phyloP scores from a whole-genome alignment of 2,329 filamentous ascomycete genomes.

The Cytospora piceae region DNA sequence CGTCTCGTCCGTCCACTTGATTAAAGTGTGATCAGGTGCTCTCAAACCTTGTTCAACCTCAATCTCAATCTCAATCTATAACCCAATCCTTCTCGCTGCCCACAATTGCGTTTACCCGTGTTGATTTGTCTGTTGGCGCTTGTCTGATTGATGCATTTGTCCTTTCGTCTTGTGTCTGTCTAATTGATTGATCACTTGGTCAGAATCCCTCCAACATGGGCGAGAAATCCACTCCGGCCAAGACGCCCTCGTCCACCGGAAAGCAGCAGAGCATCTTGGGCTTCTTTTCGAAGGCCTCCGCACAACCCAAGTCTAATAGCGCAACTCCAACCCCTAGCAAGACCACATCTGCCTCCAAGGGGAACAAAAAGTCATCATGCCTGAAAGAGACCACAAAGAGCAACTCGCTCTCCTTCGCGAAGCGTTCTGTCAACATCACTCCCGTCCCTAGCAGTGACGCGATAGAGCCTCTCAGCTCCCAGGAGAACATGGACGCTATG shows the following conservation, averaged over 20 bases:
- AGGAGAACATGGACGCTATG: slow-evolving; percentile 61
- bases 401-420: slow-evolving; percentile 45
- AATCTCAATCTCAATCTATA: background rate
- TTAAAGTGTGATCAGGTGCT: background rate
- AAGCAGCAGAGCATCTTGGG: slow-evolving; percentile 76
- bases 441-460: slow-evolving; percentile 83
- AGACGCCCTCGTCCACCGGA: slow-evolving; percentile 45
- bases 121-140: slow-evolving; percentile 2
- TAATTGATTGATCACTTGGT: slow-evolving; percentile 19
- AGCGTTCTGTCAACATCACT: slow-evolving; percentile 58
- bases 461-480: slow-evolving; percentile 67
- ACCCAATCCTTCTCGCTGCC: background rate
- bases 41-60: background rate
- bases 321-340: slow-evolving; percentile 35
- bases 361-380: slow-evolving; percentile 40
- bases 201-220: slow-evolving; percentile 21
- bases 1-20: background rate
- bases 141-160: slow-evolving; percentile 1
- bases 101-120: background rate
- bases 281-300: slow-evolving; percentile 71
- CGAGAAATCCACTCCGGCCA: slow-evolving; percentile 40
- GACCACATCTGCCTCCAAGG: slow-evolving; percentile 34
- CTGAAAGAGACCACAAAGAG: slow-evolving; percentile 52
- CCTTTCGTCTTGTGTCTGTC: slow-evolving; percentile 3
- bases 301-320: slow-evolving; percentile 35